These are phyloP conservation scores for Heracleum sosnowskyi DNA, from an alignment of 129 eudicot genomes.

Conservation along the genomic window DNA sequence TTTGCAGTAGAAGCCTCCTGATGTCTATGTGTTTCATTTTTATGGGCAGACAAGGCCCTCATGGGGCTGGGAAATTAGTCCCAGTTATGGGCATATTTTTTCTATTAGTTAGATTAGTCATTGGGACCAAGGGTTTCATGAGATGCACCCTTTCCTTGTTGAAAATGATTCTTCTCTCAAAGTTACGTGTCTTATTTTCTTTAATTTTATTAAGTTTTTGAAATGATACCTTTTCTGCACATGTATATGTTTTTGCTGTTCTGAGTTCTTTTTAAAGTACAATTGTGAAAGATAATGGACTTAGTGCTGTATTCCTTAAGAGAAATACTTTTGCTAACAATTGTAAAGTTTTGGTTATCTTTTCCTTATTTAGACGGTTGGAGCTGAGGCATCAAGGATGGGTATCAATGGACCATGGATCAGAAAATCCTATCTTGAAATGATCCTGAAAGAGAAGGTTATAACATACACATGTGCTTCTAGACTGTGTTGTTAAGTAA, in stretches of 20 bases:
- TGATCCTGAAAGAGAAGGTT: slow-evolving; percentile 95
- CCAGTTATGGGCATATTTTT: not conserved
- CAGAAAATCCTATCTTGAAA: slow-evolving; percentile 92
- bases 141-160: not conserved
- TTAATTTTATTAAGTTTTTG: not conserved
- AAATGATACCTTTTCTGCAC: not conserved
- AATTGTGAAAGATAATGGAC: not conserved
- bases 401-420: slow-evolving; percentile 92
- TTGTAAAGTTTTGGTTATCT: not conserved
- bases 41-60: not conserved
- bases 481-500: not conserved
- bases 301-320: not conserved
- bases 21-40: not conserved
- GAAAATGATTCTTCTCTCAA: not conserved
- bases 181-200: not conserved
- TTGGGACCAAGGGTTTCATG: not conserved
- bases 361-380: slow-evolving; percentile 54
- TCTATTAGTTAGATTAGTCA: slow-evolving; percentile 1
- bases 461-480: slow-evolving; percentile 4
- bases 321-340: not conserved
- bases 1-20: not conserved
- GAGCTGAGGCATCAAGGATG: slow-evolving; percentile 75
- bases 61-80: not conserved
- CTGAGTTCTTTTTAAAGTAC: not conserved
- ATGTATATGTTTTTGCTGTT: not conserved